Base-by-base conservation (phyloP, 768 basidiomycete species). In the Psilocybe cyanescens region DNA sequence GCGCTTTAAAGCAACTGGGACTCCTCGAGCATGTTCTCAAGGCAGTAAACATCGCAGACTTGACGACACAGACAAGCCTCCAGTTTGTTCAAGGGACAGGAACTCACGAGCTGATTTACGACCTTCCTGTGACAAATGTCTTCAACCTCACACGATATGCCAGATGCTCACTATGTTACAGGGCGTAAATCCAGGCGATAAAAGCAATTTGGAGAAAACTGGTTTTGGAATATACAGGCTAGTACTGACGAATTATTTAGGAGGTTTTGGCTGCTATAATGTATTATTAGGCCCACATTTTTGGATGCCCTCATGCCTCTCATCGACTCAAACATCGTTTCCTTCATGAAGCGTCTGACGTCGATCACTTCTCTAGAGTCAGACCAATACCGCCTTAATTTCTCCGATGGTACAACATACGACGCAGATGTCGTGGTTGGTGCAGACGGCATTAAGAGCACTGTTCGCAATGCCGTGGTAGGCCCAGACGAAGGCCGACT, bases 271-370 rank as follows among this genome's bases (percentile, higher is more conserved):
- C 11, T 41, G 11, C 8, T 14, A 51, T n/a, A 8, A 45, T 17
- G 35, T 39, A 12, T n/a, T 50, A 44, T 17, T 56, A 84, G 83
- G 50, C 81, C 84, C 6, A 74, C 73, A 12, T 83, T 86, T 60
- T 72, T 86, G 8, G 78, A 81, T 14, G 81, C 81, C 1, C 67
- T 86, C 19, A 68, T 79, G 3, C 73, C 73, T 6, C 72, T 78
- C 17, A 49, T 84, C 24, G 76, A 84, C 60, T 73, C 79, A 0
- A 65, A 71, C 12, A 66, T 69, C 31, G 71, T 77, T 8, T 81
- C 81, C 66, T 82, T 86, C 70, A 74, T 79, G 64, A 84, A 83
- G 63, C 80, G 82, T 8, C 82, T 81, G 66, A 71, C 64, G 11
- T 73, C 70, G 11, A 63, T 83, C n/a, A 65, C 71, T 16, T 54